Conservation (phyloP, 179 eudicot genomes). For the Silene coronaria region DNA sequence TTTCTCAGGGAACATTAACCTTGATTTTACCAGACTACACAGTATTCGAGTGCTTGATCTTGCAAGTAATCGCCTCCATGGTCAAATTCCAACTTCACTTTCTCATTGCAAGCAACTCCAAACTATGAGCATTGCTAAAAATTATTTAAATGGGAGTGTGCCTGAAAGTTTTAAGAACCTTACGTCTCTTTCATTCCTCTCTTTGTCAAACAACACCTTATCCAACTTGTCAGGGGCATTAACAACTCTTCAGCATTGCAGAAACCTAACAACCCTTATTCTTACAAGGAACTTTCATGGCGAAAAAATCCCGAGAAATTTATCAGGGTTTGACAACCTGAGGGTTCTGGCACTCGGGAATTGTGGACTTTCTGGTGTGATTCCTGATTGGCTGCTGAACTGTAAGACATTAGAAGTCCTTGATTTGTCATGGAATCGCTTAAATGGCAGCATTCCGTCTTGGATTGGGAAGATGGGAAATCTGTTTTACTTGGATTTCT, state of each 20-base stretch:
- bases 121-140: conserved; percentile 66
- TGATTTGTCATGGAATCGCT: conserved; percentile 82
- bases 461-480: conserved; percentile 80
- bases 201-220: conserved; percentile 70
- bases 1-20: conserved; percentile 44
- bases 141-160: conserved; percentile 48
- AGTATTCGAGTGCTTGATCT: conserved; percentile 58
- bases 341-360: conserved; percentile 64
- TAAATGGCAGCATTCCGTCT: conserved; percentile 60
- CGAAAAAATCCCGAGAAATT: conserved; percentile 58
- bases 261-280: conserved; percentile 63
- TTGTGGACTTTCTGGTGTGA: conserved; percentile 63
- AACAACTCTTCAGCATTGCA: conserved; percentile 56
- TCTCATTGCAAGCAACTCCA: conserved; percentile 52
- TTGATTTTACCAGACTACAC: conserved; percentile 52
- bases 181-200: conserved; percentile 52
- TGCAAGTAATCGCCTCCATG: conserved; percentile 61
- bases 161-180: conserved; percentile 68
- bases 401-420: conserved; percentile 65
- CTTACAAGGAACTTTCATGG: conserved; percentile 73
- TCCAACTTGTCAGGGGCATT: conserved; percentile 55
- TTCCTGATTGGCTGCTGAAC: conserved; percentile 61
- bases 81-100: conserved; percentile 58
- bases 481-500: conserved; percentile 80
- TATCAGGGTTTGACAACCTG: conserved; percentile 48